Percentiles rank a stretch among this genome's conserved stretches.
phyloP scores from a whole-genome alignment of 805 yeast genomes.

The Metschnikowia henanensis region DNA sequence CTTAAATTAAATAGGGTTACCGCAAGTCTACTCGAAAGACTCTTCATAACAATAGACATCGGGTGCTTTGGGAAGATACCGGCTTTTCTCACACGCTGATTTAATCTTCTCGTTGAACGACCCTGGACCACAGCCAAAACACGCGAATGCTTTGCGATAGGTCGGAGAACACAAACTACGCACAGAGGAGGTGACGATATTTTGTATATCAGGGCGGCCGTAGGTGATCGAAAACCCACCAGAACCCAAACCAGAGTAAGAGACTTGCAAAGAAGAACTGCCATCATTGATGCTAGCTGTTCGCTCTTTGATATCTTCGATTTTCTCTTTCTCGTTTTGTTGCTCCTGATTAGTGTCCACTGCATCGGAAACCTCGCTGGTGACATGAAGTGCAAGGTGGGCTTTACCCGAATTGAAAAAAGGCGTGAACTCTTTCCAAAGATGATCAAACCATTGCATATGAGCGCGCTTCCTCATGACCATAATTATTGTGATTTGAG shows the following conservation, averaged over 20 bases:
- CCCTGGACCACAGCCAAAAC: conserved; percentile 42
- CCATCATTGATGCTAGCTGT: conserved; percentile 3
- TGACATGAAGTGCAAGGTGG: conserved; percentile 28
- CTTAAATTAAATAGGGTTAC: too few species aligned
- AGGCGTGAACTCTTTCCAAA: conserved; percentile 29
- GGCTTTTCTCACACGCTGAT: conserved; percentile 28
- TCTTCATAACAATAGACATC: conserved; percentile 45
- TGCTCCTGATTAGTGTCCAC: conserved; percentile 6
- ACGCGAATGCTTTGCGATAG: conserved; percentile 34
- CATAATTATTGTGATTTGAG: conserved; percentile 35
- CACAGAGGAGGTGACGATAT: conserved; percentile 19
- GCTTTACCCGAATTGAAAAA: conserved; percentile 24
- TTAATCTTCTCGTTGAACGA: conserved; percentile 30
- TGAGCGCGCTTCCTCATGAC: conserved; percentile 25
- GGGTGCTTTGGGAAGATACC: conserved; percentile 30
- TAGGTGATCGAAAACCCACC: conserved; percentile 9
- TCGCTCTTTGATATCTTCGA: neutral
- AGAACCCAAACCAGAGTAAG: neutral
- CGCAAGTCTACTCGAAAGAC: conserved; percentile 16
- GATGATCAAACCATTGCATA: conserved; percentile 37
- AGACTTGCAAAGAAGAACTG: neutral
- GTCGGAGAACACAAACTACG: conserved; percentile 12
- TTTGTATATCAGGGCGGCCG: conserved; percentile 22
- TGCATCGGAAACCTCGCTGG: conserved; percentile 21
- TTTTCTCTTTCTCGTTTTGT: conserved; percentile 2